Percentiles rank a stretch among this genome's conserved stretches.
Evolutionary conservation across 2,329 filamentous ascomycete genomes (phyloP).

Genomic region (Fusarium citri): DNA sequence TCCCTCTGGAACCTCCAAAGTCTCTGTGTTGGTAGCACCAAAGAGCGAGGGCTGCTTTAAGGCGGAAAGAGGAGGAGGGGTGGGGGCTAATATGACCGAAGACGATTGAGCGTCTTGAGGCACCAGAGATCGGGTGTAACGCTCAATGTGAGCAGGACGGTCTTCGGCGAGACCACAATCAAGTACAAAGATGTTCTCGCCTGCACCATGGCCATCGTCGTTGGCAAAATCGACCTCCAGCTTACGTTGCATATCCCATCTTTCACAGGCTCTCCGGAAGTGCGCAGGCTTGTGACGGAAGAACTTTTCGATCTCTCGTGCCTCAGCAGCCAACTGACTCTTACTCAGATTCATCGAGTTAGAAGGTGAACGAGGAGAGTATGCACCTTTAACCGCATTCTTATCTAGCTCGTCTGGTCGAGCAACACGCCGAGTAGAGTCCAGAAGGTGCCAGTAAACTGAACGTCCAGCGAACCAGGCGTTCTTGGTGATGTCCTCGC

Average conservation of each 20-base stretch:
- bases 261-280: slow-evolving; percentile 80
- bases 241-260: slow-evolving; percentile 91
- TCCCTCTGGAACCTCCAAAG: slow-evolving; percentile 25
- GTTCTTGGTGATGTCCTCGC: slow-evolving; percentile 69
- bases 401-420: slow-evolving; percentile 79
- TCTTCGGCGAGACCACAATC: slow-evolving; percentile 76
- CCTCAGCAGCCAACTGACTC: slow-evolving; percentile 79
- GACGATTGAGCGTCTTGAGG: slow-evolving; percentile 27
- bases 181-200: slow-evolving; percentile 81
- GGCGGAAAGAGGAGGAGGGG: slow-evolving; percentile 6
- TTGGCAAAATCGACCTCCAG: slow-evolving; percentile 91
- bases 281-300: slow-evolving; percentile 78
- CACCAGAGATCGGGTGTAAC: slow-evolving; percentile 55
- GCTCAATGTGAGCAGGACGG: slow-evolving; percentile 56
- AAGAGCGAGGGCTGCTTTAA: slow-evolving; percentile 47
- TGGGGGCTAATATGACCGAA: slow-evolving; percentile 16
- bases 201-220: slow-evolving; percentile 79
- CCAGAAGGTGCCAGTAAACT: slow-evolving; percentile 83
- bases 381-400: slow-evolving; percentile 75
- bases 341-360: slow-evolving; percentile 76
- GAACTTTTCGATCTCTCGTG: slow-evolving; percentile 83
- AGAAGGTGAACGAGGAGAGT: slow-evolving; percentile 83
- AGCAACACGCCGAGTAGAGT: slow-evolving; percentile 78
- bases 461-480: slow-evolving; percentile 86
- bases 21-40: slow-evolving; percentile 34